Evolutionary conservation across 2,329 filamentous ascomycete species (phyloP).

Genomic region (Lachnellula suecica): DNA sequence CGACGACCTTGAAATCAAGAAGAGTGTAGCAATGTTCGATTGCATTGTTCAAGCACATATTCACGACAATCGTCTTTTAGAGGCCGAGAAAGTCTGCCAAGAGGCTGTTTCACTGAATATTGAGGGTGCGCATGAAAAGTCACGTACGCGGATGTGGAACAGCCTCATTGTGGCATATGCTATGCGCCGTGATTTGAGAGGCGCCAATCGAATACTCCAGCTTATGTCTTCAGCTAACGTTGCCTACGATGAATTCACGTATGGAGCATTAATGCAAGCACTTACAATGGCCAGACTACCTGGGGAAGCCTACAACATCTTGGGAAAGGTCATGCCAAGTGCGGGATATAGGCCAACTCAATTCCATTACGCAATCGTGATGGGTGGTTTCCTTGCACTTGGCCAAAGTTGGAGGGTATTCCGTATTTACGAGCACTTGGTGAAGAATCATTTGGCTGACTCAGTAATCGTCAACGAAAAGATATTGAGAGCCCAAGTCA

Average conservation of each 20-base stretch:
- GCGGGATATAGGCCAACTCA: slow-evolving; percentile 42
- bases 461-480: slow-evolving; percentile 43
- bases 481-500: slow-evolving; percentile 34
- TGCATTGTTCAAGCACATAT: slow-evolving; percentile 69
- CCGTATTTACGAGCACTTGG: slow-evolving; percentile 46
- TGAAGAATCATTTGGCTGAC: slow-evolving; percentile 34
- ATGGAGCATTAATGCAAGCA: slow-evolving; percentile 59
- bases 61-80: slow-evolving; percentile 49
- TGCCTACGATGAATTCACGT: slow-evolving; percentile 54
- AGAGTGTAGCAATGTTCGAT: slow-evolving; percentile 58
- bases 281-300: slow-evolving; percentile 52
- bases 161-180: slow-evolving; percentile 70
- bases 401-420: slow-evolving; percentile 45
- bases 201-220: slow-evolving; percentile 51
- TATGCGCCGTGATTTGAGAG: slow-evolving; percentile 55
- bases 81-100: slow-evolving; percentile 59
- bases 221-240: slow-evolving; percentile 54
- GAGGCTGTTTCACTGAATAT: slow-evolving; percentile 52
- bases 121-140: too few relatives aligned
- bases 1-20: slow-evolving; percentile 47
- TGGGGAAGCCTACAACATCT: slow-evolving; percentile 53
- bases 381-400: slow-evolving; percentile 44
- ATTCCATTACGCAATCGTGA: slow-evolving; percentile 53
- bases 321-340: slow-evolving; percentile 48
- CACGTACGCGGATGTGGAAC: slow-evolving; percentile 73